Evolutionary conservation across 2,329 filamentous ascomycete genomes (phyloP), one percentile per base, ranked within the genome.

Genomic region (Phoma herbarum): DNA sequence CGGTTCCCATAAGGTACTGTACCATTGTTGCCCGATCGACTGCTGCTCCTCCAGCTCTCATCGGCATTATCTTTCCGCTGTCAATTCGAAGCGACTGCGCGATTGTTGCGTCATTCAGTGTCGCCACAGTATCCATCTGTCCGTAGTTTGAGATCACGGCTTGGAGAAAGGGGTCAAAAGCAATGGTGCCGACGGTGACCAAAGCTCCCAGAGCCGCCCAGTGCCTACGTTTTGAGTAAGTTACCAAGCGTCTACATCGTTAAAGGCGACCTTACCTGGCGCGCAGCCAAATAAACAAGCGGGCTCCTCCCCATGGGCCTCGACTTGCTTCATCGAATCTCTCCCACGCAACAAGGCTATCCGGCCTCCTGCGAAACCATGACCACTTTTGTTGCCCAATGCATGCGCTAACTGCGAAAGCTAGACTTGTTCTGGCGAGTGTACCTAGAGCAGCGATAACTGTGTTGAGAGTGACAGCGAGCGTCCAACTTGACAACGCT

Each of bases 321-420:
- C 58, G 54, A n/a, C 49, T 59, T 11, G 62, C 62, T 52, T 61
- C 62, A 20, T 66, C 64, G 16, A 66, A 65, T 20, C 56, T 55
- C 14, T 61, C 55, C 10, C 57, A 65, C 1, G 52, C 50, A 0
- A 31, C n/a, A 0, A 65, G 18, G 1, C n/a, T 31, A 4, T 59
- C 64, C 14, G 57, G 22, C 4, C 31, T 58, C n/a, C 29, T 43
- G 0, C 18, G 10, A 2, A 65, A 14, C 64, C 64, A 66, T 11
- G 18, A 52, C 60, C 62, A 65, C 22, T 65, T 63, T 7, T 57
- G 52, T 26, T 66, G 64, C 2, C 64, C 60, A 14, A 66, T 49
- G 20, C 64, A 64, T 2, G 61, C 47, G 31, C 54, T 61, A 9
- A 64, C 14, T 12, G 64, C 54, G 35, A 66, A 63, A 1, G 62